phyloP scores from a whole-genome alignment of 192 early-diverging fungal genomes.

The Rhizophagus clarus region DNA sequence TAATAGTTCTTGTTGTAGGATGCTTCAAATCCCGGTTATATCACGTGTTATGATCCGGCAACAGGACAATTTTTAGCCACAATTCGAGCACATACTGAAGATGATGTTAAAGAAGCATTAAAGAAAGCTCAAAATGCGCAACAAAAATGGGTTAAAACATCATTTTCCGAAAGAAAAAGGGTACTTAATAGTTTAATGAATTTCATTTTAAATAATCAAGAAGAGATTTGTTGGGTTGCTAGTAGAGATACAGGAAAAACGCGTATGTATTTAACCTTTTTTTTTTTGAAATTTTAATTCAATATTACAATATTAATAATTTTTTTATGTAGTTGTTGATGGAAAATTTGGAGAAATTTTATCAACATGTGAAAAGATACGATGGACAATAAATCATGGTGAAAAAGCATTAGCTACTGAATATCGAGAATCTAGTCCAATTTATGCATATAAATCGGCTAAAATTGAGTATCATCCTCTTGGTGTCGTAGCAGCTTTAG shows the following conservation, averaged over 20 bases:
- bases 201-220: constrained; percentile 73
- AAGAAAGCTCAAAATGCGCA: constrained; percentile 65
- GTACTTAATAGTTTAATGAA: constrained; percentile 73
- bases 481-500: constrained; percentile 80
- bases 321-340: constrained; percentile 60
- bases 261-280: constrained; percentile 33
- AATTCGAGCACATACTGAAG: constrained; percentile 56
- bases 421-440: constrained; percentile 62
- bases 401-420: constrained; percentile 69
- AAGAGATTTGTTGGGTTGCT: constrained; percentile 71
- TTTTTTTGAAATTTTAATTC: not conserved
- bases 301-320: not conserved
- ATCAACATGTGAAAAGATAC: constrained; percentile 74
- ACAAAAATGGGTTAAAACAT: constrained; percentile 63
- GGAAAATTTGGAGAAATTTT: constrained; percentile 84
- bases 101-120: constrained; percentile 61
- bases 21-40: constrained; percentile 50
- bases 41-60: constrained; percentile 84
- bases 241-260: constrained; percentile 83
- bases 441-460: constrained; percentile 79
- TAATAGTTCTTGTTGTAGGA: constrained; percentile 42
- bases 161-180: constrained; percentile 70
- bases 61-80: constrained; percentile 74
- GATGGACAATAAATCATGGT: constrained; percentile 80
- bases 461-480: constrained; percentile 79